Conservation (phyloP, 148 eudicot genomes). For the Selenicereus undatus region DNA sequence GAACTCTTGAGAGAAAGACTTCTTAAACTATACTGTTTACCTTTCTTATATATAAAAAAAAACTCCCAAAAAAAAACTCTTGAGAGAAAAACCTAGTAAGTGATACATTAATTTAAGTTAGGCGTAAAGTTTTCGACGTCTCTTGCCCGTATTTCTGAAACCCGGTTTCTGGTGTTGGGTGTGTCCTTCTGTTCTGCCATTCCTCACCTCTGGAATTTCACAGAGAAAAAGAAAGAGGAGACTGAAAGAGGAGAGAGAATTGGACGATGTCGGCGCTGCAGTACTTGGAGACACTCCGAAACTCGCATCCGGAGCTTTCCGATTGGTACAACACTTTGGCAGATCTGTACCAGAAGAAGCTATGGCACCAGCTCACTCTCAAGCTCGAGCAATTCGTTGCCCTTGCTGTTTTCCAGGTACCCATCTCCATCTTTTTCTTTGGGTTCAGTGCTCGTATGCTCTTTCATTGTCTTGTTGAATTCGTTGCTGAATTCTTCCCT, state of each 20-base stretch:
- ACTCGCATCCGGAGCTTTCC: constrained; percentile 66
- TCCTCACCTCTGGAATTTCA: constrained; percentile 6
- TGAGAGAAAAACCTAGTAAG: no score
- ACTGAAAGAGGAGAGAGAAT: neutral
- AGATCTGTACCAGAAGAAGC: constrained; percentile 93
- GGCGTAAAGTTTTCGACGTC: constrained; percentile 5
- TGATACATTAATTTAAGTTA: neutral
- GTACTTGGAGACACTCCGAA: constrained; percentile 62
- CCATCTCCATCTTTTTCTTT: neutral
- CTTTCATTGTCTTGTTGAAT: neutral
- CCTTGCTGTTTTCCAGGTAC: constrained; percentile 72
- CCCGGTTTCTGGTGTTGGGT: neutral
- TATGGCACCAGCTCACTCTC: constrained; percentile 92
- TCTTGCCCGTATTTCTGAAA: neutral
- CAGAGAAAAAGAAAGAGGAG: constrained; percentile 6
- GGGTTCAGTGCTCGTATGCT: neutral
- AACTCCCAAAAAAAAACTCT: no score
- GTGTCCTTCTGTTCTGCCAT: neutral
- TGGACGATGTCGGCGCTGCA: constrained; percentile 61
- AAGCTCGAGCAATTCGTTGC: constrained; percentile 89
- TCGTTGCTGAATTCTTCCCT: neutral
- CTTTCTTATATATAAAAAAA: no score
- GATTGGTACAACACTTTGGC: constrained; percentile 76
- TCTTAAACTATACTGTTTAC: no score
- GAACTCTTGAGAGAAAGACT: no score